These are phyloP conservation scores for Quercus wislizeni DNA, from an alignment of 306 rosid species.

Conservation along the genomic window DNA sequence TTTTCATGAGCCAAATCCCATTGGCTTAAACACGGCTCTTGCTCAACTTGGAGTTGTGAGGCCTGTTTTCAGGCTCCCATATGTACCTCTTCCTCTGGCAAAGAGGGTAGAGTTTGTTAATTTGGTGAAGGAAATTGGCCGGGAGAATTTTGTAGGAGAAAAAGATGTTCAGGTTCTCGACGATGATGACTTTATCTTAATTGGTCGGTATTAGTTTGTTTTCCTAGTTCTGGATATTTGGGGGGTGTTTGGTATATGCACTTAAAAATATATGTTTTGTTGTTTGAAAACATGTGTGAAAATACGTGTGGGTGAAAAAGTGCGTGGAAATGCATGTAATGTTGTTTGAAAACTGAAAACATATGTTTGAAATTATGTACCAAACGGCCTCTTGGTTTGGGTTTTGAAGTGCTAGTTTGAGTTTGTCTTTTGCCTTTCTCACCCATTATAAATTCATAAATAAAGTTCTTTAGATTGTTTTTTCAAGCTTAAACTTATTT, in stretches of 20 bases:
- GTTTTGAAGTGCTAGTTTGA: neutral
- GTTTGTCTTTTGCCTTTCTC: neutral
- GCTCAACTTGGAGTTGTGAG: constrained; percentile 94
- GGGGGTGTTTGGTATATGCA: too few relatives aligned
- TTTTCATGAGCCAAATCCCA: constrained; percentile 87
- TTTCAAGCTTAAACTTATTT: neutral
- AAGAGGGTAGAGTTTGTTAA: constrained; percentile 72
- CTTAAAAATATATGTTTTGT: too few relatives aligned
- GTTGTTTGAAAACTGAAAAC: too few relatives aligned
- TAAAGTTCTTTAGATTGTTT: neutral
- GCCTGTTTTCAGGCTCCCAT: constrained; percentile 93
- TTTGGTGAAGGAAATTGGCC: constrained; percentile 72
- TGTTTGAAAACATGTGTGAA: too few relatives aligned
- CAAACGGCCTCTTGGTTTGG: neutral
- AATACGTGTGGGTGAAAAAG: too few relatives aligned
- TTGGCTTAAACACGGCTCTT: constrained; percentile 86
- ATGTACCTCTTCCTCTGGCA: constrained; percentile 76
- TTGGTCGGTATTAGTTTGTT: constrained; percentile 55
- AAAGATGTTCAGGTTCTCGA: constrained; percentile 69
- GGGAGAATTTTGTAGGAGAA: constrained; percentile 79
- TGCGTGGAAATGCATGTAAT: too few relatives aligned
- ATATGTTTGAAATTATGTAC: too few relatives aligned
- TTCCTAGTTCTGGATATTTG: constrained; percentile 4
- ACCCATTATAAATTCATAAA: neutral
- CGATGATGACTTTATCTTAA: constrained; percentile 55